phyloP scores from a whole-genome alignment of 208 protist species.

The Leishmania braziliensis region DNA sequence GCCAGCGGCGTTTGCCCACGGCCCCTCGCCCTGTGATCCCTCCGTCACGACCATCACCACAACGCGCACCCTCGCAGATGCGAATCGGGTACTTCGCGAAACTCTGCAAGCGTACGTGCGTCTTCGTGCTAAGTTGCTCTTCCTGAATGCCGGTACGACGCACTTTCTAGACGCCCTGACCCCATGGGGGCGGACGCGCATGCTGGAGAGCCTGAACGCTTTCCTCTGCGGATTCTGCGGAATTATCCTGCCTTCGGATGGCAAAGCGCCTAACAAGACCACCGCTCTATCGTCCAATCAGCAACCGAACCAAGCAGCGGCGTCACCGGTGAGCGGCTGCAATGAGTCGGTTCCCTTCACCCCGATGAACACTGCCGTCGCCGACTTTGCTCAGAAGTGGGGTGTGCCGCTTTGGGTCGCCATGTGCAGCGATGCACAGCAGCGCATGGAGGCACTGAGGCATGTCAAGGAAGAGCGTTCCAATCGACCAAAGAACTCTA shows the following conservation, averaged over 20 bases:
- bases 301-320: neutral
- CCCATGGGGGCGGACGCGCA: conserved; percentile 35
- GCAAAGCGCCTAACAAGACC: neutral
- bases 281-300: neutral
- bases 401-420: conserved; percentile 62
- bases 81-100: conserved; percentile 51
- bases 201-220: conserved; percentile 36
- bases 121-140: conserved; percentile 48
- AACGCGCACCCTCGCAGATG: conserved; percentile 30
- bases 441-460: conserved; percentile 15
- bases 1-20: neutral
- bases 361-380: conserved; percentile 21
- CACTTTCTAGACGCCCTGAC: conserved; percentile 56
- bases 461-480: neutral
- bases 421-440: conserved; percentile 47
- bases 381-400: conserved; percentile 59
- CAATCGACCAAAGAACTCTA: neutral
- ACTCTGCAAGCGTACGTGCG: conserved; percentile 52
- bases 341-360: conserved; percentile 17
- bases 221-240: conserved; percentile 41
- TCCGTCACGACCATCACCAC: neutral
- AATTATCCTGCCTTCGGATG: neutral
- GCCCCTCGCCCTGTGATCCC: neutral
- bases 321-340: neutral
- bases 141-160: conserved; percentile 48